These are phyloP conservation scores for Picochlorum sp. DNA, from an alignment of 139 green algal genomes.

Conservation along the genomic window DNA sequence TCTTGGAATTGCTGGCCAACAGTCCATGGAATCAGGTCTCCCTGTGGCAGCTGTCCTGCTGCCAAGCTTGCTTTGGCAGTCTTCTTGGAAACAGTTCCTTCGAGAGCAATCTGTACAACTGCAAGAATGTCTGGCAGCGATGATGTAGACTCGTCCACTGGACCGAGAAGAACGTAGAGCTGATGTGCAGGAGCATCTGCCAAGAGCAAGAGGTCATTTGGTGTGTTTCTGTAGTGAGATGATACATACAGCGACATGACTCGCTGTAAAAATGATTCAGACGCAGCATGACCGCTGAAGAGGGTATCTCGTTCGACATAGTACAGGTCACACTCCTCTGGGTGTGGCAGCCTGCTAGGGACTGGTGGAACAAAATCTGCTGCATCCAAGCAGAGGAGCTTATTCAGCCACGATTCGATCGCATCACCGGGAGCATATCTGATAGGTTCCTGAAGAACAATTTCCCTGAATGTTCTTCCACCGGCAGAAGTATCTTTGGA, in stretches of 20 bases:
- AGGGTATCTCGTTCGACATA: slow-evolving; percentile 94
- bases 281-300: slow-evolving; percentile 87
- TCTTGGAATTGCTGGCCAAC: slow-evolving; percentile 94
- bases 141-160: slow-evolving; percentile 58
- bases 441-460: slow-evolving; percentile 85
- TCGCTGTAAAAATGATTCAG: slow-evolving; percentile 72
- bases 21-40: slow-evolving; percentile 98
- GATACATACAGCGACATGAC: slow-evolving; percentile 91
- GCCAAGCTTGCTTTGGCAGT: slow-evolving; percentile 61
- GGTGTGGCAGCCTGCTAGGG: slow-evolving; percentile 74
- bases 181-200: slow-evolving; percentile 92
- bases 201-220: slow-evolving; percentile 92
- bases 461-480: slow-evolving; percentile 79
- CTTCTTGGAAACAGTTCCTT: slow-evolving; percentile 75
- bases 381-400: slow-evolving; percentile 90
- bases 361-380: slow-evolving; percentile 63
- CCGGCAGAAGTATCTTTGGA: slow-evolving; percentile 6
- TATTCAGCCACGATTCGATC: slow-evolving; percentile 89
- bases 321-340: slow-evolving; percentile 91
- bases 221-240: slow-evolving; percentile 96
- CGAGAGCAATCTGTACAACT: slow-evolving; percentile 84
- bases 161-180: slow-evolving; percentile 90
- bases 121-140: slow-evolving; percentile 85
- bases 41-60: slow-evolving; percentile 72
- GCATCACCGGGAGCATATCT: slow-evolving; percentile 81